Base-by-base conservation (phyloP, 2,329 filamentous ascomycete species). In the Talaromyces verruculosus region DNA sequence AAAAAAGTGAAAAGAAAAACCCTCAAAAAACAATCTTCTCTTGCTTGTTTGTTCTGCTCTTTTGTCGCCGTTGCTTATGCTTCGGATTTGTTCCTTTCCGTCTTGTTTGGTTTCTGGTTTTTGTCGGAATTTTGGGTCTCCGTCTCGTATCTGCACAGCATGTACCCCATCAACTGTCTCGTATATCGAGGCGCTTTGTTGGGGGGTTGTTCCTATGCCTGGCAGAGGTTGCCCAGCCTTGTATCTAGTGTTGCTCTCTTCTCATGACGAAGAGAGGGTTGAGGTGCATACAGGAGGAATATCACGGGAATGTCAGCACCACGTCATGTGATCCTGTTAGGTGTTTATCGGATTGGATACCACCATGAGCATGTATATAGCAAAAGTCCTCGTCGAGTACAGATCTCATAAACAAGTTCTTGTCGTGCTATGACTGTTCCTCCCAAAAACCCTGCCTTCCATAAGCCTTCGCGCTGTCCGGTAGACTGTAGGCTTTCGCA, bases 401-500 rank as follows among this genome's bases (percentile, higher is more conserved):
- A 17, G 5, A 51, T 28, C 13, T 28, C 15, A 51, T 17, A 7
- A 28, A 8, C 47, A 53, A 19, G 15, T 53, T 53, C 49, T 53
- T 53, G 49, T 33, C 25, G 28, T 33, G 8, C 49, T 28, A 33
- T 53, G 15, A n/a, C 8, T n/a, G 15, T 53, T 33, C 33, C 33
- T 71, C 70, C 80, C 79, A 81, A 65, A 77, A 82, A 84, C 76
- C 43, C 69, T 72, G 0, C 82, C 82, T 66, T 83, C 80, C 74
- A 84, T 83, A 53, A 84, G 67, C 65, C 81, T 73, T 47, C 82
- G 77, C 5, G 82, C 82, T 3, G 82, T 84, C 30, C 82, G 76
- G 68, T 79, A 84, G 0, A 84, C 80, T 0, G 78, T 83, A 1
- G 78, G 81, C 60, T 74, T 70, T 43, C 69, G 68, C 57, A 84